These are phyloP conservation scores for Geotrichum carabidarum DNA, from an alignment of 1,139 yeast genomes.

Conservation along the genomic window DNA sequence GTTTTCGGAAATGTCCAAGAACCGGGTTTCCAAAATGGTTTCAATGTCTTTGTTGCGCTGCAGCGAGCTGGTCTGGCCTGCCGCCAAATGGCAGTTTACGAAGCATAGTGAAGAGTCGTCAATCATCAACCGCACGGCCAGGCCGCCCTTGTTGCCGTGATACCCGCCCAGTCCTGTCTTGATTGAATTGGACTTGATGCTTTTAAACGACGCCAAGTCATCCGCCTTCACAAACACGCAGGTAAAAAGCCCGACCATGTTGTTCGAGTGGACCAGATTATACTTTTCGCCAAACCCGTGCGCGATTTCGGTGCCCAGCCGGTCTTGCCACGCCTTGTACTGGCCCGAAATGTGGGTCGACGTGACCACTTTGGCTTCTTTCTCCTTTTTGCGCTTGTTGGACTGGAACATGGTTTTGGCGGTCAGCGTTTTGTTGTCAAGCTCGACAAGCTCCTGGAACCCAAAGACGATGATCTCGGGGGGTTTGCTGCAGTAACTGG, in stretches of 20 bases:
- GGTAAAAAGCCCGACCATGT: slow-evolving; percentile 77
- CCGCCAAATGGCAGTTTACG: slow-evolving; percentile 86
- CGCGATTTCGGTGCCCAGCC: slow-evolving; percentile 28
- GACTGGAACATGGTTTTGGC: slow-evolving; percentile 54
- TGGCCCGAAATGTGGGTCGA: slow-evolving; percentile 37
- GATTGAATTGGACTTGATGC: slow-evolving; percentile 71
- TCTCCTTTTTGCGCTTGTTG: slow-evolving; percentile 33
- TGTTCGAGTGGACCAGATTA: slow-evolving; percentile 70
- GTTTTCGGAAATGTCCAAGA: slow-evolving; percentile 49
- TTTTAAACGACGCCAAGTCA: slow-evolving; percentile 46
- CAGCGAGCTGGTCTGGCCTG: slow-evolving; percentile 70
- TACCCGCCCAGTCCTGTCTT: slow-evolving; percentile 94
- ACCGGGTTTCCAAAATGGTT: slow-evolving; percentile 56
- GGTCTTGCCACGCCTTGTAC: slow-evolving; percentile 41
- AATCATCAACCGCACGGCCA: slow-evolving; percentile 73
- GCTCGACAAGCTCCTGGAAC: slow-evolving; percentile 85
- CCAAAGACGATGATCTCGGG: slow-evolving; percentile 84
- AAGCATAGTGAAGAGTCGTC: slow-evolving; percentile 73
- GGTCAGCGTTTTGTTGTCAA: slow-evolving; percentile 82
- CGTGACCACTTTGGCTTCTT: slow-evolving; percentile 30
- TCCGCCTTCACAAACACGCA: slow-evolving; percentile 61
- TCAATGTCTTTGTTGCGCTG: slow-evolving; percentile 83
- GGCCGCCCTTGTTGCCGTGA: slow-evolving; percentile 94
- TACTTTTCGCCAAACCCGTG: slow-evolving; percentile 42
- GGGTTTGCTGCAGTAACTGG: slow-evolving; percentile 23